Evolutionary conservation across 2,329 filamentous ascomycete species (phyloP), one percentile per base, ranked within the genome.

Genomic region (Monilinia polystroma): DNA sequence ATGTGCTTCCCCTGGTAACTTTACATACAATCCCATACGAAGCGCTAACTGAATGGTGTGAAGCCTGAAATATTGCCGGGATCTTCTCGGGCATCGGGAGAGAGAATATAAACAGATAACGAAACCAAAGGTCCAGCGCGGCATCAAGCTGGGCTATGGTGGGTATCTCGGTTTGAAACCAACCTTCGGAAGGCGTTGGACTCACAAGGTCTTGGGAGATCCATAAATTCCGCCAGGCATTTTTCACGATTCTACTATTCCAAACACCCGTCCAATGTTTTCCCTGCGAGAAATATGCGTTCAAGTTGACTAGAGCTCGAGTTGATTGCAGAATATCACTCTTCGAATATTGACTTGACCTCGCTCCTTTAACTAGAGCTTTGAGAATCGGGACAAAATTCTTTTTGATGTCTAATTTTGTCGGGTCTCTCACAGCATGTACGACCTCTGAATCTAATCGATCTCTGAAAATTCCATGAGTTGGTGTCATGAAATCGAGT

Each of bases 1-100:
- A 80, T 0, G 83, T 86, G 67, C 84, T 85, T 66, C 83, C 82
- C 35, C 84, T 80, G 75, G 85, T 85, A 70, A 87, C 79, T 76
- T 87, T 87, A 75, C 85, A 85, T 12, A 87, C 81, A 67, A 87
- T 83, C 45, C 85, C 85, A 67, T 87, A 87, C 0, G 85, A 82
- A 6, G 84, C 84, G 64, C 84, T 84, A 53, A 86, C 84, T 68
- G 83, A 85, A 75, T 88, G 85, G 71, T 88, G 85, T 3, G 85
- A 87, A 41, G 84, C 84, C 74, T 88, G 85, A 74, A 87, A 87
- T 4, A 87, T 83, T n/a, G 80, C 80, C 0, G 85, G 85, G 35
- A 76, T 74, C 11, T 69, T 68, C 18, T 76, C 73, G 12, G 80
- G 80, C 41, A 82, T 76, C 0, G 80, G 79, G 38, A 82, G 79